Evolutionary conservation across 768 basidiomycete species (phyloP).

Genomic region (Agaricus blazei): DNA sequence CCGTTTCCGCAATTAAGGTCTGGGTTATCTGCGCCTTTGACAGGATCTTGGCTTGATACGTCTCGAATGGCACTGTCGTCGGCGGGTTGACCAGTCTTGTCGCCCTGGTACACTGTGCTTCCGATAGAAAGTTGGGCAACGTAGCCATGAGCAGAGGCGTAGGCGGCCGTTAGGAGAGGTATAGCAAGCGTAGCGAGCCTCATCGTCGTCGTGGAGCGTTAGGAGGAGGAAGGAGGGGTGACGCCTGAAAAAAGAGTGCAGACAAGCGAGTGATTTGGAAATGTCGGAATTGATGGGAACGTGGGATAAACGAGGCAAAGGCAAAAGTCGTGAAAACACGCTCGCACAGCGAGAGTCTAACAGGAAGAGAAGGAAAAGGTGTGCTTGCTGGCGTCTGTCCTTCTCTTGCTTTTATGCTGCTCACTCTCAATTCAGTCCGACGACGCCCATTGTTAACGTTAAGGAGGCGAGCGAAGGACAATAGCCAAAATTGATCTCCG

Average conservation of each 20-base stretch:
- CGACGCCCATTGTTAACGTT: background rate
- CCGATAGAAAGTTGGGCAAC: constrained; percentile 33
- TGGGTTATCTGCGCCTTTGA: constrained; percentile 52
- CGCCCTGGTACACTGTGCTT: constrained; percentile 31
- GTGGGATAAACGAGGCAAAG: constrained; percentile 1
- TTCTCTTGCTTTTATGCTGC: too few relatives aligned
- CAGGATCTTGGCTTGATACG: constrained; percentile 30
- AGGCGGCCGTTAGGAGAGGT: constrained; percentile 29
- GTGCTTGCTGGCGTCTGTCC: too few relatives aligned
- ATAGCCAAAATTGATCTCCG: too few relatives aligned
- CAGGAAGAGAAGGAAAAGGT: too few relatives aligned
- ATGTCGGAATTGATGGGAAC: background rate
- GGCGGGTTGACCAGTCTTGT: constrained; percentile 11
- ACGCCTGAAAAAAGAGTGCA: background rate
- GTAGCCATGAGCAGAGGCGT: constrained; percentile 42
- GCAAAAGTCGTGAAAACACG: too few relatives aligned
- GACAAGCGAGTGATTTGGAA: background rate
- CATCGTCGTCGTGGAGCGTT: constrained; percentile 15
- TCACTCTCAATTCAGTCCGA: background rate
- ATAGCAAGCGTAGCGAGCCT: constrained; percentile 23
- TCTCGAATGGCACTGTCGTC: constrained; percentile 36
- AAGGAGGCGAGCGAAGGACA: too few relatives aligned
- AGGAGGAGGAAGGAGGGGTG: background rate
- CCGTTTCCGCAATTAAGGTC: constrained; percentile 57
- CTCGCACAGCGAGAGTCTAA: too few relatives aligned